These are phyloP conservation scores for Ogataea trehaloabstinens DNA, from an alignment of 805 yeast species.

Conservation along the genomic window DNA sequence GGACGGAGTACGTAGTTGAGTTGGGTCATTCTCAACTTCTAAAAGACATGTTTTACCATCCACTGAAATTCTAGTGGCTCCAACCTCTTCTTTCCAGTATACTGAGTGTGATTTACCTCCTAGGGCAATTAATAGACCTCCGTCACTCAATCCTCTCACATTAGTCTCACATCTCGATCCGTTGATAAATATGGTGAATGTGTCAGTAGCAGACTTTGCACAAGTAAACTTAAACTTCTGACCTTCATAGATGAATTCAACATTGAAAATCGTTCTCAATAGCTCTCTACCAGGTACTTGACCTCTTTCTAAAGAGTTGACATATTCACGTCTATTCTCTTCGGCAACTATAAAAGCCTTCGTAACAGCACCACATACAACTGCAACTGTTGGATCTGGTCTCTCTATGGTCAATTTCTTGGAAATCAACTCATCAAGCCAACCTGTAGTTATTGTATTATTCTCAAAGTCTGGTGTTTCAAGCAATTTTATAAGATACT, in stretches of 20 bases:
- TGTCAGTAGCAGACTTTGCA: conserved; percentile 84
- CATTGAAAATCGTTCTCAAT: conserved; percentile 83
- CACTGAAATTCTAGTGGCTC: conserved; percentile 91
- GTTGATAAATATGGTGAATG: conserved; percentile 85
- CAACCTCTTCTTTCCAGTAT: conserved; percentile 97
- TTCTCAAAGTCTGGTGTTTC: conserved; percentile 97
- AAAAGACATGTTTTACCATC: conserved; percentile 92
- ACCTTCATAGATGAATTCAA: conserved; percentile 95
- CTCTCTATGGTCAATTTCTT: conserved; percentile 95
- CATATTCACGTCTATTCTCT: conserved; percentile 66
- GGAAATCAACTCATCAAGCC: conserved; percentile 96
- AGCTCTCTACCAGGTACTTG: conserved; percentile 85
- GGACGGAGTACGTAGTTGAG: conserved; percentile 97
- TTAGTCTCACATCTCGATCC: conserved; percentile 90
- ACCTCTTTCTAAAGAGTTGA: conserved; percentile 83
- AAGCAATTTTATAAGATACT: conserved; percentile 87
- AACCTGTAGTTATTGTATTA: conserved; percentile 96
- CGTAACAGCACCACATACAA: conserved; percentile 97
- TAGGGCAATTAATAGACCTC: conserved; percentile 83
- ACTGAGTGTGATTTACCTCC: conserved; percentile 94
- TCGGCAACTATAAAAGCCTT: conserved; percentile 83
- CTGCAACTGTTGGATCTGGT: conserved; percentile 89
- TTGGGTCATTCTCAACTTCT: conserved; percentile 96
- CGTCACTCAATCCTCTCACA: conserved; percentile 87
- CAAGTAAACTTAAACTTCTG: conserved; percentile 91